phyloP scores from a whole-genome alignment of 805 yeast species.

The Metschnikowia continentalis region DNA sequence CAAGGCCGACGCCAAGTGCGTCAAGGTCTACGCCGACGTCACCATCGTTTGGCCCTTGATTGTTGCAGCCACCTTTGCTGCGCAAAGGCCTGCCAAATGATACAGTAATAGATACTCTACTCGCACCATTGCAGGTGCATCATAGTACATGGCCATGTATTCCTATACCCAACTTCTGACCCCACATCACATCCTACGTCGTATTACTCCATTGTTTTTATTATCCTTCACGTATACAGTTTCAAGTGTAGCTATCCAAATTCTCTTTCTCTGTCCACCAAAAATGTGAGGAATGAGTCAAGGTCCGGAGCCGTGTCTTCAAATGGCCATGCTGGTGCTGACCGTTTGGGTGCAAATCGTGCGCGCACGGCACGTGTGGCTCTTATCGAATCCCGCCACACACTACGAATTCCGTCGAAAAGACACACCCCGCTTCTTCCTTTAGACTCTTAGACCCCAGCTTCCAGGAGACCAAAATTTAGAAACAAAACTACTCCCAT shows the following conservation, averaged over 20 bases:
- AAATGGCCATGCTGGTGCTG: conserved; percentile 1
- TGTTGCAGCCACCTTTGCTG: conserved; percentile 97
- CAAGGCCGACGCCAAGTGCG: conserved; percentile 86
- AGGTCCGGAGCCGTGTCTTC: neutral
- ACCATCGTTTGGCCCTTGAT: conserved; percentile 92
- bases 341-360: conserved; percentile 3
- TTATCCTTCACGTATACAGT: neutral
- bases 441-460: neutral
- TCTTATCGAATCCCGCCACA: neutral
- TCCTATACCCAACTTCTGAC: too few species aligned
- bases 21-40: conserved; percentile 93
- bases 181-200: too few species aligned
- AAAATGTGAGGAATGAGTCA: neutral
- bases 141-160: neutral
- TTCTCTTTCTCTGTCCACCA: too few species aligned
- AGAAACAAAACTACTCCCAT: neutral
- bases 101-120: neutral
- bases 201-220: neutral
- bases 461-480: neutral
- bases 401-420: neutral
- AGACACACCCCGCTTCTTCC: neutral
- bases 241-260: too few species aligned
- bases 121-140: too few species aligned
- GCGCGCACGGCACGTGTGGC: conserved; percentile 3
- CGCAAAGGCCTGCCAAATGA: conserved; percentile 6